Percentiles rank a stretch among this genome's conserved stretches.
Evolutionary conservation across 2,329 filamentous ascomycete species (phyloP).

Genomic region (Botrytis squamosa): DNA sequence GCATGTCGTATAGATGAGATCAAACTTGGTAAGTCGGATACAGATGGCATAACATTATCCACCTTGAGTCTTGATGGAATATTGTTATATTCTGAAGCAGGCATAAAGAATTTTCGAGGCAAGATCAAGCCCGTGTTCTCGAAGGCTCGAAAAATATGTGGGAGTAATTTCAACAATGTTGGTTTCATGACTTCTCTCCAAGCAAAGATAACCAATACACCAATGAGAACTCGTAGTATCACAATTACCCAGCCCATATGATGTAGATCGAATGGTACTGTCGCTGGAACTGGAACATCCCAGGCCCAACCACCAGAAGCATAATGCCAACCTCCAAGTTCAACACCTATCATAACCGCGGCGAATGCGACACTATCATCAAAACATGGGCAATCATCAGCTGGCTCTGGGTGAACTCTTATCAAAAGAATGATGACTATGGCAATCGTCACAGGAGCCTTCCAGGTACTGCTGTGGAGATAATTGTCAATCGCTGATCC

Average conservation of each 20-base stretch:
- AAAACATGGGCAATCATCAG: conserved; percentile 95
- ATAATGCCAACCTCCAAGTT: conserved; percentile 82
- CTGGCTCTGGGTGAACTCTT: conserved; percentile 89
- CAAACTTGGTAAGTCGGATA: conserved; percentile 82
- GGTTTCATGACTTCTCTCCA: conserved; percentile 94
- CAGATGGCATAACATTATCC: conserved; percentile 85
- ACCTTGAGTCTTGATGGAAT: conserved; percentile 72
- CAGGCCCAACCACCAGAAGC: conserved; percentile 45
- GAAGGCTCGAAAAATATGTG: conserved; percentile 82
- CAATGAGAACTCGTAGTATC: conserved; percentile 68
- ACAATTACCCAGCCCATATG: conserved; percentile 65
- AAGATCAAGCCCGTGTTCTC: conserved; percentile 77
- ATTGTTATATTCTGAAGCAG: conserved; percentile 84
- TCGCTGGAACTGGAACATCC: conserved; percentile 53
- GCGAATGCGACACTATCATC: conserved; percentile 94
- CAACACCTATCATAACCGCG: conserved; percentile 82
- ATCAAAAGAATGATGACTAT: conserved; percentile 72
- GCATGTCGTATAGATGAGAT: conserved; percentile 80
- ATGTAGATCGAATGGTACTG: conserved; percentile 62
- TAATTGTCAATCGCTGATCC: conserved; percentile 66
- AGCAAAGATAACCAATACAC: conserved; percentile 78
- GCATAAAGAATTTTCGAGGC: conserved; percentile 86
- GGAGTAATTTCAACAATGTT: conserved; percentile 70
- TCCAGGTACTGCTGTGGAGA: conserved; percentile 63
- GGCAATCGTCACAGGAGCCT: conserved; percentile 62